phyloP scores from a whole-genome alignment of 2,329 filamentous ascomycete genomes.

The Cordyceps tenuipes region DNA sequence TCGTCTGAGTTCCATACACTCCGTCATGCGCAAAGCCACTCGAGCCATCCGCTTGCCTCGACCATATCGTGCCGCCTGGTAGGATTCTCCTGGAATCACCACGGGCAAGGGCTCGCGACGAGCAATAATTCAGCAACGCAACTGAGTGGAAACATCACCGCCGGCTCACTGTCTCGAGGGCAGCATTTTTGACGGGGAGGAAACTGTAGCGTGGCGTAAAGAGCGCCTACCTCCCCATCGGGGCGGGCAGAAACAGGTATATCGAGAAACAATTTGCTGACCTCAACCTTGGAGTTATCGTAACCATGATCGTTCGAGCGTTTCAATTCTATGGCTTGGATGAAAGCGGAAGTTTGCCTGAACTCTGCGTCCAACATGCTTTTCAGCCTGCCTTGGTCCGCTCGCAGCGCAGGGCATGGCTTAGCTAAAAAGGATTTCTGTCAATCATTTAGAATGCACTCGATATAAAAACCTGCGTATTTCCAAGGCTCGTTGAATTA shows the following conservation, averaged over 20 bases:
- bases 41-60: constrained; percentile 52
- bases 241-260: constrained; percentile 63
- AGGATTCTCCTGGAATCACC: constrained; percentile 35
- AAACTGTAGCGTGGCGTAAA: constrained; percentile 24
- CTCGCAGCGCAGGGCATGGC: constrained; percentile 19
- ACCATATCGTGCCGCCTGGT: constrained; percentile 48
- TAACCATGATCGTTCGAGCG: constrained; percentile 52
- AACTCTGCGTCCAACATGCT: constrained; percentile 47
- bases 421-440: not conserved
- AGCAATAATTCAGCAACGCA: constrained; percentile 47
- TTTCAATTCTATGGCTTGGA: constrained; percentile 52
- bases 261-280: constrained; percentile 74
- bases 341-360: constrained; percentile 43
- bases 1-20: constrained; percentile 62
- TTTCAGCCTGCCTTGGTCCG: constrained; percentile 25
- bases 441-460: not conserved
- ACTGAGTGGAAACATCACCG: constrained; percentile 24
- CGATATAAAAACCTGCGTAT: not conserved
- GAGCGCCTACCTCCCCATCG: constrained; percentile 55
- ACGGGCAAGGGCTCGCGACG: constrained; percentile 35
- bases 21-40: constrained; percentile 65
- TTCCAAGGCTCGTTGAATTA: not conserved
- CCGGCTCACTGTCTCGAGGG: constrained; percentile 18
- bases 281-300: constrained; percentile 57
- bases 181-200: constrained; percentile 13